Percentiles rank a stretch among this genome's conserved stretches.
Evolutionary conservation across 352 stramenopile genomes (phyloP).

Genomic region (Pythium monospermum): DNA sequence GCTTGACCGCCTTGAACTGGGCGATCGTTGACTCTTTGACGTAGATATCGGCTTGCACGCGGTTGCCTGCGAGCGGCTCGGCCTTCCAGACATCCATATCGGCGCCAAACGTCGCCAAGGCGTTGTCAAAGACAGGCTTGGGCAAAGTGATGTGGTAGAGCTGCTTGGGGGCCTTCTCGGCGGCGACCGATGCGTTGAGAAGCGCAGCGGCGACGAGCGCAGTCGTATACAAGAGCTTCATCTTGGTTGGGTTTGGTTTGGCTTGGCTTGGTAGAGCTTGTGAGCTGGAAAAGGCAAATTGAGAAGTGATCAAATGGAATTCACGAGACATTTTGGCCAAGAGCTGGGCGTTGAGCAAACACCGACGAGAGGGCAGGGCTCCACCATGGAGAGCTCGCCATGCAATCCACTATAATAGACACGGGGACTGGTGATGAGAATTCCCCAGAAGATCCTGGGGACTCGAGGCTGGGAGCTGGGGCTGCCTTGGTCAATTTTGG

Average conservation of each 20-base stretch:
- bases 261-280: background rate
- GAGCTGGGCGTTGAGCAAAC: background rate
- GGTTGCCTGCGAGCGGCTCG: background rate
- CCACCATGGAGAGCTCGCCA: background rate
- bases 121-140: slow-evolving; percentile 18
- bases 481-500: background rate
- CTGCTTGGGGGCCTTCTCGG: slow-evolving; percentile 21
- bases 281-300: slow-evolving; percentile 10
- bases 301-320: slow-evolving; percentile 5
- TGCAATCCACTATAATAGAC: too few relatives aligned
- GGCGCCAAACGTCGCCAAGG: slow-evolving; percentile 5
- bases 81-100: slow-evolving; percentile 22
- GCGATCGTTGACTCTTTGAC: background rate
- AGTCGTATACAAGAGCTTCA: slow-evolving; percentile 28
- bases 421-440: too few relatives aligned
- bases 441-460: too few relatives aligned
- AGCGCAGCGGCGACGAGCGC: slow-evolving; percentile 14
- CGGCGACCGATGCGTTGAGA: slow-evolving; percentile 9
- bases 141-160: slow-evolving; percentile 28
- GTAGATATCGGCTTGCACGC: slow-evolving; percentile 19
- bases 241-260: slow-evolving; percentile 1
- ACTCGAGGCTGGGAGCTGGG: background rate
- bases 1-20: background rate
- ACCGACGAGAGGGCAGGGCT: background rate
- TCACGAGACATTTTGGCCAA: background rate